phyloP scores from a whole-genome alignment of 2,329 filamentous ascomycete species.

The Hymenotorrendiella dingleyae region DNA sequence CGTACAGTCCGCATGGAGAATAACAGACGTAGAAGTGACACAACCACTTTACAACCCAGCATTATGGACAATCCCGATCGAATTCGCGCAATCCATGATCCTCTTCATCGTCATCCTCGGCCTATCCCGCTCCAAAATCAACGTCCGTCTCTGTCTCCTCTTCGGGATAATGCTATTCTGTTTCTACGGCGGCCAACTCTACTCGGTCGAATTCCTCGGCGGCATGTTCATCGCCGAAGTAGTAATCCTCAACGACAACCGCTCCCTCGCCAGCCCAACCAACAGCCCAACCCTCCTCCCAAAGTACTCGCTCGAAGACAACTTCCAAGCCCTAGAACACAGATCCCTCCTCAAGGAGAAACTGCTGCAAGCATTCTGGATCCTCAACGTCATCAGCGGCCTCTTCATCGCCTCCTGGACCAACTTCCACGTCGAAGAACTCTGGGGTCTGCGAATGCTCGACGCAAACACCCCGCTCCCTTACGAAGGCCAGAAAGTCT shows the following conservation, averaged over 20 bases:
- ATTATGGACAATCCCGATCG: slow-evolving; percentile 29
- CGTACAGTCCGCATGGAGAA: slow-evolving; percentile 20
- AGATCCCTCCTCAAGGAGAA: slow-evolving; percentile 5
- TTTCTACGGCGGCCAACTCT: slow-evolving; percentile 23
- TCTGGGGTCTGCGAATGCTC: slow-evolving; percentile 20
- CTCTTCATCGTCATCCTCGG: slow-evolving; percentile 26
- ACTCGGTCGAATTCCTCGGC: slow-evolving; percentile 38
- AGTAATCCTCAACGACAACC: slow-evolving; percentile 34
- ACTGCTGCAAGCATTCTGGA: slow-evolving; percentile 22
- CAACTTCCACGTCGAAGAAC: slow-evolving; percentile 21
- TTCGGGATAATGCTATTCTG: slow-evolving; percentile 21
- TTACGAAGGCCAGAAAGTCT: slow-evolving; percentile 25
- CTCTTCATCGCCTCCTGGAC: slow-evolving; percentile 29
- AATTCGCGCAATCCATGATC: slow-evolving; percentile 28
- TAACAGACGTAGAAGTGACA: slow-evolving; percentile 14
- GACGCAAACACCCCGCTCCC: slow-evolving; percentile 22
- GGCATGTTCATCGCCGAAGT: slow-evolving; percentile 42
- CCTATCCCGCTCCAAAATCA: slow-evolving; percentile 20
- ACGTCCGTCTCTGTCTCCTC: slow-evolving; percentile 22
- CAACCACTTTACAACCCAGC: slow-evolving; percentile 25
- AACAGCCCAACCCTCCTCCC: slow-evolving; percentile 19
- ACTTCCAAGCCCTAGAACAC: neutral
- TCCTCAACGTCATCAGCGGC: slow-evolving; percentile 20
- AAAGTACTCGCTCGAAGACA: slow-evolving; percentile 14
- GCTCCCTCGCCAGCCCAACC: slow-evolving; percentile 11